Evolutionary conservation across 148 eudicot genomes (phyloP), one percentile per base, ranked within the genome.

Genomic region (Silene uniflora): DNA sequence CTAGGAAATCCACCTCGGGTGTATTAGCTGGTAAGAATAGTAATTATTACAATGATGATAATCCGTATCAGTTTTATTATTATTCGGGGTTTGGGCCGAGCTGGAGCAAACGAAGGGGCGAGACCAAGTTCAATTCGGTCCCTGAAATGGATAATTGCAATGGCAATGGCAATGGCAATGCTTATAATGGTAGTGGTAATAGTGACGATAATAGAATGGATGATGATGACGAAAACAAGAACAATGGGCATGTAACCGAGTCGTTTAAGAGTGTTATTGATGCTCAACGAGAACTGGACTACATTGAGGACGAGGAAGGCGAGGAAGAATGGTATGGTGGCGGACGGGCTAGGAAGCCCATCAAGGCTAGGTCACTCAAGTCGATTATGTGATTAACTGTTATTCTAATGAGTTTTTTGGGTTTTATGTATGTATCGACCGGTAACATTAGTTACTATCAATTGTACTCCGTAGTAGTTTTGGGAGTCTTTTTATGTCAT

Each of bases 11-110:
- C 55, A 10, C 72, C 5, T 4, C 79, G n/a, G 23, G 79, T 2
- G 25, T 65, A 1, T 52, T 74, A 2, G 11, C 52, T 56, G 0
- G 46, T 21, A 4, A 22, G 25, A n/a, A 9, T 74, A 10, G 19
- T 27, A 1, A 25, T n/a, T 25, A 64, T 0, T 16, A 18, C 18
- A 18, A 8, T 3, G 13, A 29, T 44, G 35, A 52, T 0, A 86
- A 89, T 49, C 89, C 90, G 0, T 44, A 86, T 69, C 87, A 85
- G 23, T 86, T 77, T 55, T 90, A 88, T 77, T 89, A 89, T 65
- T 92, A 90, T 69, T 79, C 90, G 0, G 98, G 96, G 56, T 92
- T 89, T 35, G 93, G 93, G 4, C 98, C 98, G 18, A 72, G 79
- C 29, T 58, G 66, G 75, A 24, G 75, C 24, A 73, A 73, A 66